Conservation (phyloP, 768 basidiomycete genomes). For the Termitomyces sp. region DNA sequence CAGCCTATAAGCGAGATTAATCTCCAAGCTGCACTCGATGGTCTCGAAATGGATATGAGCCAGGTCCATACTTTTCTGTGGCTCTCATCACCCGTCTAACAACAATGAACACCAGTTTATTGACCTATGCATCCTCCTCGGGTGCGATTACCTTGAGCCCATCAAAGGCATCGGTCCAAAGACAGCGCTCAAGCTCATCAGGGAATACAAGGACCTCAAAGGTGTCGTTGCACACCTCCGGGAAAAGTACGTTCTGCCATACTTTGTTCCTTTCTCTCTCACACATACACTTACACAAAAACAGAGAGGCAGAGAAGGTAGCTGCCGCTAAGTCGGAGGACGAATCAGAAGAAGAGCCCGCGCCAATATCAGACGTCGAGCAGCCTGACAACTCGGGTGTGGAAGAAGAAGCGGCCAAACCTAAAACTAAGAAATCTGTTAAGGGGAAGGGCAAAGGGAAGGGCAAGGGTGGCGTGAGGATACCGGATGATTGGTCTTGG, state of each 20-base stretch:
- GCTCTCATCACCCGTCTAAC: neutral
- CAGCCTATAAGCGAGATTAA: conserved; percentile 92
- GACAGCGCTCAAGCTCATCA: conserved; percentile 87
- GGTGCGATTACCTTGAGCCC: conserved; percentile 99
- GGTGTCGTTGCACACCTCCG: conserved; percentile 74
- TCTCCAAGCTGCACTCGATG: conserved; percentile 78
- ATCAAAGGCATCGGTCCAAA: conserved; percentile 96
- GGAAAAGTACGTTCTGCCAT: conserved; percentile 52
- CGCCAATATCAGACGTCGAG: conserved; percentile 44
- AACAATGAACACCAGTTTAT: conserved; percentile 68
- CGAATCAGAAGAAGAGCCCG: conserved; percentile 31
- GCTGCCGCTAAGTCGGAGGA: conserved; percentile 28
- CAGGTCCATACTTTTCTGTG: conserved; percentile 44
- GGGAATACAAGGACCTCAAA: conserved; percentile 73
- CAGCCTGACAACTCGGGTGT: conserved; percentile 28
- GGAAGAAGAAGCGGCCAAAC: conserved; percentile 24
- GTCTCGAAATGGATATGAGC: conserved; percentile 90
- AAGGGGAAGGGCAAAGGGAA: conserved; percentile 51
- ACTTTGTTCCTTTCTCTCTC: neutral
- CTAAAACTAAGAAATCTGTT: conserved; percentile 34
- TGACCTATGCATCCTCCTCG: conserved; percentile 93
- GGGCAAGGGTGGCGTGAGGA: conserved; percentile 70
- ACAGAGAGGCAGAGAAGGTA: conserved; percentile 42
- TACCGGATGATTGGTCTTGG: conserved; percentile 98
- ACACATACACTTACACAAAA: neutral